Base-by-base conservation (phyloP, 768 basidiomycete genomes). In the Russula sp. region DNA sequence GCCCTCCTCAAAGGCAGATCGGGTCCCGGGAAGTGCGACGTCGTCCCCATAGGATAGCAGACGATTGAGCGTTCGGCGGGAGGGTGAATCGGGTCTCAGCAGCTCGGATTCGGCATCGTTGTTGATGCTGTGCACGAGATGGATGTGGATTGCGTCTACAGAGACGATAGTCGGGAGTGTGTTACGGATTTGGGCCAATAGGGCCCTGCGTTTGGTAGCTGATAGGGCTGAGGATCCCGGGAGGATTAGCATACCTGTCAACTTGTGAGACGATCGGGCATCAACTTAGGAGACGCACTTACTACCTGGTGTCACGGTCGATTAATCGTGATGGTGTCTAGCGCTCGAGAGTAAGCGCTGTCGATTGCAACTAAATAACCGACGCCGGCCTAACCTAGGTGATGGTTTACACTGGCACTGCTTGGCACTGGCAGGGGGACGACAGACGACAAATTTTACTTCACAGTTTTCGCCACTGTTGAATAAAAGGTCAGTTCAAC, bases 31-130 rank as follows among this genome's bases (percentile, higher is more conserved):
- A 4, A 86, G 74, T 4, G 81, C 77, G 65, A 83, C 75, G 73
- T 90, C 80, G 72, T 95, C 91, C 7, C 97, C 97, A 68, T 99
- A 98, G 14, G 82, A 79, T 62, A 99, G 77, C 9, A 99, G 83
- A 24, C 81, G 81, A 67, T 87, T 80, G 26, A 98, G 81, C 18
- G 84, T 80, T 65, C 75, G 71, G 38, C 84, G 76, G 51, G 80
- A 75, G 0, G 76, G 53, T 0, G 87, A 88, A 2, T 71, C 71
- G 0, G 72, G 48, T 52, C 81, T 72, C 0, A 73, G 67, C 7
- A 94, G 79, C 9, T 83, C 80, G 0, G 69, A 70, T 67, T 88
- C 80, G 0, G 79, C 72, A 2, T 74, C 72, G 2, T 72, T 68
- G 2, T 83, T 79, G 10, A 76, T 74, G 64, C 85, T 83, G 68